Evolutionary conservation across 1,284 basidiomycete species (phyloP), one percentile per base, ranked within the genome.

Genomic region (Cystobasidium pallidum): DNA sequence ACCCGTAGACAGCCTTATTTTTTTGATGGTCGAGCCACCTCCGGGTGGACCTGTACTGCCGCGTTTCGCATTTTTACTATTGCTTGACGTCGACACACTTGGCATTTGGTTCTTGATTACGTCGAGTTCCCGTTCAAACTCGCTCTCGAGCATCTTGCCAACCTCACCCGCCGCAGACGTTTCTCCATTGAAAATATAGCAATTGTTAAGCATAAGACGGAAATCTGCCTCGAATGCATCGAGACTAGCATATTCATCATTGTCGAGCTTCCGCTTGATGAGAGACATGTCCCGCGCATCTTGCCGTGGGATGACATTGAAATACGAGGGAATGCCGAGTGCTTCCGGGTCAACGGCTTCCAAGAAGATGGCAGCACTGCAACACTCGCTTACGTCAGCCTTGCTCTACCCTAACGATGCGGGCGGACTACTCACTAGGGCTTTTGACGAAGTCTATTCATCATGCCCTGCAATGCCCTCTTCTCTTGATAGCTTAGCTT

Each of bases 211-310:
- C 92, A 96, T 94, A 43, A 94, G 84, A 65, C 88, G 86, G 72
- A 94, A 82, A 79, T 96, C 94, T 10, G 86, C 88, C 78, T 91
- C 89, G 76, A 94, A 88, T 0, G 86, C 87, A 45, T 90, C 89
- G 49, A 88, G 81, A 1, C 86, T 86, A 45, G 90, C 89, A 80
- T 94, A 94, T 81, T 88, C 89, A 83, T 93, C 91, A 34, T 81
- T 82, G 70, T 95, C 90, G 71, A 98, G 83, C 79, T 91, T 94
- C 75, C 84, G 83, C 75, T 89, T 87, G 79, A 99, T 95, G 47
- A 90, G 88, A 66, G 85, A 83, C 67, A 99, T 83, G 82, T 98
- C 95, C 45, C 95, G 87, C 1, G 93, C 92, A 75, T 95, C 88
- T 77, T 91, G 90, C 73, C 84, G 85, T 6, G 89, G 88, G 77